Percentiles rank a stretch among this genome's conserved stretches.
Evolutionary conservation across 805 yeast species (phyloP).

Genomic region (Barnettozyma wickerhamii): DNA sequence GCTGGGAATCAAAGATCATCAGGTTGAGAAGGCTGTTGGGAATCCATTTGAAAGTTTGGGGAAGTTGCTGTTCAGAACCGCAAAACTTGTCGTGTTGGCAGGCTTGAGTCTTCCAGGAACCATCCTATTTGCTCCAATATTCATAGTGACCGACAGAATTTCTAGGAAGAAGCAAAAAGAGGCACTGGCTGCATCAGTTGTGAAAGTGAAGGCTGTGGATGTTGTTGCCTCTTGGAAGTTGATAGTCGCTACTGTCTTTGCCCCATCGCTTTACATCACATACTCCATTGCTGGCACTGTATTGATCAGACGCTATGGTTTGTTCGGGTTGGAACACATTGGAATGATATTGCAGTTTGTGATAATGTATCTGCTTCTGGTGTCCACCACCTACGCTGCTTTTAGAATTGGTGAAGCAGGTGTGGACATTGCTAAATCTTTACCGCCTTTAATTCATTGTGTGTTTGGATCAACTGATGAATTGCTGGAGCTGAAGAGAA

Average conservation of each 20-base stretch:
- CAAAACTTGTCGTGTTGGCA: constrained; percentile 48
- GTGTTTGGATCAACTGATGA: constrained; percentile 37
- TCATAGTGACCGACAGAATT: constrained; percentile 63
- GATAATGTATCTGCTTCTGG: constrained; percentile 49
- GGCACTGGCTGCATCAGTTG: constrained; percentile 88
- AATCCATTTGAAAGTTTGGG: constrained; percentile 44
- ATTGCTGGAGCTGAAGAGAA: constrained; percentile 48
- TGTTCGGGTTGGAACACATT: constrained; percentile 13
- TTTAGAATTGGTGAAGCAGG: constrained; percentile 88
- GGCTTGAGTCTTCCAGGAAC: constrained; percentile 80
- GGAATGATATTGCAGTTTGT: constrained; percentile 33
- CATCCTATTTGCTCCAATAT: constrained; percentile 79
- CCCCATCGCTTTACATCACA: constrained; percentile 76
- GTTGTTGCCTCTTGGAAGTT: constrained; percentile 96
- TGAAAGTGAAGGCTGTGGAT: constrained; percentile 85
- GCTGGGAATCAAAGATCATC: constrained; percentile 68
- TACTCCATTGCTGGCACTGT: constrained; percentile 54
- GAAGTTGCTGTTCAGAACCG: constrained; percentile 47
- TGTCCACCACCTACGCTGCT: constrained; percentile 82
- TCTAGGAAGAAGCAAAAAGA: constrained; percentile 67
- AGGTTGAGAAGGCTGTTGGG: constrained; percentile 50
- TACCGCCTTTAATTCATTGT: constrained; percentile 61
- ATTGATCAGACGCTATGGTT: constrained; percentile 30
- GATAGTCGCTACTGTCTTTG: constrained; percentile 74
- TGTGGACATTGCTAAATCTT: constrained; percentile 74